Conservation (phyloP, 2,329 filamentous ascomycete genomes). For the Balansia obtecta region DNA sequence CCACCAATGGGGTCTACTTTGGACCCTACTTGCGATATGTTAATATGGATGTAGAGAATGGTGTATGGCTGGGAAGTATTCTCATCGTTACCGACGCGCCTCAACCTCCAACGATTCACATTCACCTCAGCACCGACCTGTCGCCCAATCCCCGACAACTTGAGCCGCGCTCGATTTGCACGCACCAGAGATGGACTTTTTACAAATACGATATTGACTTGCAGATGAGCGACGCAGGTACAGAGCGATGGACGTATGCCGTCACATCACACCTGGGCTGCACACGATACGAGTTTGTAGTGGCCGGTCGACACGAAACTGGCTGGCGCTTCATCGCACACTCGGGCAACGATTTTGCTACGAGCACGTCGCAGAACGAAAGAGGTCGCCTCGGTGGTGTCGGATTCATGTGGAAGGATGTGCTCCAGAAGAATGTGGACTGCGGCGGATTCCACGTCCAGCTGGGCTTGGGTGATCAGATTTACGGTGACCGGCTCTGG, state of each 20-base stretch:
- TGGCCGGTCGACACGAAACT: slow-evolving; percentile 79
- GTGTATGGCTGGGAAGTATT: slow-evolving; percentile 86
- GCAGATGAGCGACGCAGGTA: slow-evolving; percentile 71
- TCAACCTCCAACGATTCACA: slow-evolving; percentile 90
- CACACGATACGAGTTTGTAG: slow-evolving; percentile 94
- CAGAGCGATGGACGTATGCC: slow-evolving; percentile 91
- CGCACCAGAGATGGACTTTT: slow-evolving; percentile 89
- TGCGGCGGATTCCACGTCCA: slow-evolving; percentile 94
- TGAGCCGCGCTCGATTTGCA: slow-evolving; percentile 68
- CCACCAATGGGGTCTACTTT: slow-evolving; percentile 96
- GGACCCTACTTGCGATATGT: slow-evolving; percentile 90
- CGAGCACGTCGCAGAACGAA: slow-evolving; percentile 77
- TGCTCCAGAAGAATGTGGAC: slow-evolving; percentile 92
- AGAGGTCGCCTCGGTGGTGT: slow-evolving; percentile 75
- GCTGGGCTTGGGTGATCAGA: slow-evolving; percentile 83
- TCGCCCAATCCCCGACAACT: slow-evolving; percentile 88
- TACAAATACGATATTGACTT: slow-evolving; percentile 90
- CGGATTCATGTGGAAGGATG: slow-evolving; percentile 98
- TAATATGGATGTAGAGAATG: slow-evolving; percentile 91
- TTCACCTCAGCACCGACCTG: slow-evolving; percentile 80
- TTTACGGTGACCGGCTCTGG: slow-evolving; percentile 92
- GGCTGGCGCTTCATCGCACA: slow-evolving; percentile 95
- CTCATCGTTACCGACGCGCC: slow-evolving; percentile 82
- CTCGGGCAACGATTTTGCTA: slow-evolving; percentile 89
- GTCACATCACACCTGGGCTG: slow-evolving; percentile 95